Conservation (phyloP, 805 yeast genomes). For the Vanderwaltozyma verrucispora region DNA sequence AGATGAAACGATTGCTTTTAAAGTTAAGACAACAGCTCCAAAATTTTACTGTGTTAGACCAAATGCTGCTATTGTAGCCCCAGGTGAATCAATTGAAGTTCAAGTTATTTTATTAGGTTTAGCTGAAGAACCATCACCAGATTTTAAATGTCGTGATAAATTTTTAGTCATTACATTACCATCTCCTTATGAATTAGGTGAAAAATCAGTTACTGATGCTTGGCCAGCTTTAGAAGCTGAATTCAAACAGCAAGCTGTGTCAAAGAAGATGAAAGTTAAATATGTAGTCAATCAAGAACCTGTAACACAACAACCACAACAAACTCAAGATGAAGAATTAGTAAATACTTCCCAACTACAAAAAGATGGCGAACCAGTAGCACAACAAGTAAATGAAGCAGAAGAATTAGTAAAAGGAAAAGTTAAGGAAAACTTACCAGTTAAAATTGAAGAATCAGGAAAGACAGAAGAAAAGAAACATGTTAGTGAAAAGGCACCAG, state of each 20-base stretch:
- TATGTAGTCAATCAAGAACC: constrained; percentile 27
- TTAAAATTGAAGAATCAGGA: constrained; percentile 9
- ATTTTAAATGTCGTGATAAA: constrained; percentile 80
- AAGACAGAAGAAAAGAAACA: constrained; percentile 3
- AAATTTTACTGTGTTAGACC: constrained; percentile 94
- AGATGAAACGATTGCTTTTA: constrained; percentile 63
- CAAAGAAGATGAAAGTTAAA: constrained; percentile 59
- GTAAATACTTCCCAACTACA: constrained; percentile 16
- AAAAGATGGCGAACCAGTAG: constrained; percentile 7
- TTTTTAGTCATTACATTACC: constrained; percentile 84
- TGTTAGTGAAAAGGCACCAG: constrained; percentile 2
- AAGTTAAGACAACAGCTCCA: constrained; percentile 97
- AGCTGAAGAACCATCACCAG: constrained; percentile 60
- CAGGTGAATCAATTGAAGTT: constrained; percentile 65
- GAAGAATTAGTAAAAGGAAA: constrained; percentile 7
- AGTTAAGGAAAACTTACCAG: constrained; percentile 2
- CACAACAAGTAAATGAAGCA: constrained; percentile 6
- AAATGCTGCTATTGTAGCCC: constrained; percentile 69
- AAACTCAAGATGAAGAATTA: neutral
- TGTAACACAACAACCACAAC: neutral
- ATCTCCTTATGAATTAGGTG: constrained; percentile 47
- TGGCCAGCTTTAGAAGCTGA: constrained; percentile 68
- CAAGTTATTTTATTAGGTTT: constrained; percentile 81
- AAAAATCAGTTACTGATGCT: constrained; percentile 49
- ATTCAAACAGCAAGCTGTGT: constrained; percentile 42